Conservation (phyloP, 176 grass and related monocot genomes). For the Avena insularis region DNA sequence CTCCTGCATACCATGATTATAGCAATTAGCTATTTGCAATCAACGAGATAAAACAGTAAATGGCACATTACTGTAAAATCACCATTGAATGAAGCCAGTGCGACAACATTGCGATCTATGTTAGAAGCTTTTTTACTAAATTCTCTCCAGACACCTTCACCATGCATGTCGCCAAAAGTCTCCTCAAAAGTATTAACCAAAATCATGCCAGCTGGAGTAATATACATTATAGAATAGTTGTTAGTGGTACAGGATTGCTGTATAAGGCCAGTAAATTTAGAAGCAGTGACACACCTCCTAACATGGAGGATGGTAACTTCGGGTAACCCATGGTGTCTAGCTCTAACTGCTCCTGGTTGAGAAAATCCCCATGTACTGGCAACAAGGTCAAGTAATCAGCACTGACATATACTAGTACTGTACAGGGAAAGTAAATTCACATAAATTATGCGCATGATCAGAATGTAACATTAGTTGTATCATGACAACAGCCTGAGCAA, state of each 20-base stretch:
- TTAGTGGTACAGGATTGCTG: background rate
- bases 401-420: background rate
- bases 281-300: background rate
- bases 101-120: background rate
- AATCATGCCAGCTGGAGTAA: conserved; percentile 5
- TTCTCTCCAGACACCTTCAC: conserved; percentile 4
- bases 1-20: background rate
- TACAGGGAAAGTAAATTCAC: background rate
- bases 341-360: background rate
- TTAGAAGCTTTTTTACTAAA: background rate
- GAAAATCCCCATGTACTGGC: background rate
- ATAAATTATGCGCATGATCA: background rate
- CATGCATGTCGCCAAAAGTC: background rate
- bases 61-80: background rate
- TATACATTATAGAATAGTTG: background rate
- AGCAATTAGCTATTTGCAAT: background rate
- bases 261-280: background rate
- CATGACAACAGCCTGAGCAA: conserved; percentile 4
- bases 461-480: background rate
- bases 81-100: conserved; percentile 26
- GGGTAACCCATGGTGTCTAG: conserved; percentile 17
- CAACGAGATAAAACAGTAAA: background rate
- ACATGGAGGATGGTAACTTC: background rate
- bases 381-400: conserved; percentile 3
- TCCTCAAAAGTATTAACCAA: conserved; percentile 35